A percentile compares a stretch with the other conserved stretches of the same genome.
Conservation (phyloP, 1,139 yeast genomes). For the Candida sp. region DNA sequence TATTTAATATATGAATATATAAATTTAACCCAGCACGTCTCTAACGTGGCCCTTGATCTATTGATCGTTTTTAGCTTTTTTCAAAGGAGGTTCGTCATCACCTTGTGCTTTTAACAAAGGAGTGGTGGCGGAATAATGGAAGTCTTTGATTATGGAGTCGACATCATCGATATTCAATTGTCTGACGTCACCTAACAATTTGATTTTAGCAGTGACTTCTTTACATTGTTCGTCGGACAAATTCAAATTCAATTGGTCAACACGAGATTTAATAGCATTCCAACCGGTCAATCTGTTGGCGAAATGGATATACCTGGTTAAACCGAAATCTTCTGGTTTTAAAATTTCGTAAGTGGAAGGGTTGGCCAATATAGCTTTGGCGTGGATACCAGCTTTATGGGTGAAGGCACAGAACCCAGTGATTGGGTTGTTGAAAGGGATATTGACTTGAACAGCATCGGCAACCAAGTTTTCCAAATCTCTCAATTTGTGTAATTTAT, state of each 20-base stretch:
- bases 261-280: slow-evolving; percentile 98
- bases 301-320: slow-evolving; percentile 93
- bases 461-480: slow-evolving; percentile 96
- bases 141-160: slow-evolving; percentile 93
- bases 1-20: background rate
- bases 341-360: slow-evolving; percentile 97
- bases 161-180: slow-evolving; percentile 95
- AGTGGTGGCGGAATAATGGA: slow-evolving; percentile 62
- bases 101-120: background rate
- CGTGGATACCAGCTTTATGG: slow-evolving; percentile 99
- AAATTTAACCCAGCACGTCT: background rate
- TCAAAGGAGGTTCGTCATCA: background rate
- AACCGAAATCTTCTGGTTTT: slow-evolving; percentile 93
- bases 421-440: slow-evolving; percentile 98
- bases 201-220: slow-evolving; percentile 92
- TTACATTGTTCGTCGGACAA: slow-evolving; percentile 92
- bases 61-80: background rate
- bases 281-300: slow-evolving; percentile 98
- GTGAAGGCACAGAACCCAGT: slow-evolving; percentile 99
- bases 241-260: slow-evolving; percentile 90
- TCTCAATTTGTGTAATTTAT: slow-evolving; percentile 93
- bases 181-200: slow-evolving; percentile 92
- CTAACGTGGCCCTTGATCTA: background rate
- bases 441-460: slow-evolving; percentile 94
- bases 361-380: slow-evolving; percentile 97